Conservation (phyloP, 2,329 filamentous ascomycete genomes). For the Botrytis paeoniae region DNA sequence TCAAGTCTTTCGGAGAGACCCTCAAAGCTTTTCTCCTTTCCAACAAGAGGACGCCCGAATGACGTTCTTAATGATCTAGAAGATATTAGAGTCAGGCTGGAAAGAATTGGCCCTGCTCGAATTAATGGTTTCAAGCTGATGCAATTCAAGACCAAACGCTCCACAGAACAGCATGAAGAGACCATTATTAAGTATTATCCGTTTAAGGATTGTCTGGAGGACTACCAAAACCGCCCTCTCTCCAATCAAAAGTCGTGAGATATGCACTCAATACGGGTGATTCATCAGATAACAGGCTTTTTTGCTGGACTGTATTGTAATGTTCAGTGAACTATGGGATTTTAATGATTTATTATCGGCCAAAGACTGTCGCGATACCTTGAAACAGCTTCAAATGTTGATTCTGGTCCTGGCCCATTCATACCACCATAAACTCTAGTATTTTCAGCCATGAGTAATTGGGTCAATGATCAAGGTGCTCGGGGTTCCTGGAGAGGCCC, state of each 20-base stretch:
- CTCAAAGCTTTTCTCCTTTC: slow-evolving; percentile 5
- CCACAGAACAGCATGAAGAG: background rate
- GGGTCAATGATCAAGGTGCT: background rate
- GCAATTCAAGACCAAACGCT: background rate
- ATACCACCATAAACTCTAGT: background rate
- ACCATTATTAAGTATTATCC: slow-evolving; percentile 1
- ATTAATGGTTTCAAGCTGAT: slow-evolving; percentile 11
- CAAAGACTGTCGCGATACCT: background rate
- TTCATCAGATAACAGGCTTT: background rate
- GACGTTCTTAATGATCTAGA: background rate
- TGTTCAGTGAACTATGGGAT: background rate
- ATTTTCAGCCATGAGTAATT: background rate
- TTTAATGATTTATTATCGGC: background rate
- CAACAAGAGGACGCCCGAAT: background rate
- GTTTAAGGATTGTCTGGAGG: background rate
- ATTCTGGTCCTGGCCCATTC: background rate
- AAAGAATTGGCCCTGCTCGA: slow-evolving; percentile 2
- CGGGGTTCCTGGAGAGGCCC: too few relatives aligned
- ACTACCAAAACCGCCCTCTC: background rate
- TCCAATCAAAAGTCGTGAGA: background rate
- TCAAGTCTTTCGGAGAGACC: background rate
- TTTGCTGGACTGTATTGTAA: background rate
- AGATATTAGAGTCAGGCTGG: background rate
- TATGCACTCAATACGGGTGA: background rate
- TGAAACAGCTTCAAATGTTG: background rate